Conservation (phyloP, 352 stramenopile genomes). For the Phytophthora sojae region DNA sequence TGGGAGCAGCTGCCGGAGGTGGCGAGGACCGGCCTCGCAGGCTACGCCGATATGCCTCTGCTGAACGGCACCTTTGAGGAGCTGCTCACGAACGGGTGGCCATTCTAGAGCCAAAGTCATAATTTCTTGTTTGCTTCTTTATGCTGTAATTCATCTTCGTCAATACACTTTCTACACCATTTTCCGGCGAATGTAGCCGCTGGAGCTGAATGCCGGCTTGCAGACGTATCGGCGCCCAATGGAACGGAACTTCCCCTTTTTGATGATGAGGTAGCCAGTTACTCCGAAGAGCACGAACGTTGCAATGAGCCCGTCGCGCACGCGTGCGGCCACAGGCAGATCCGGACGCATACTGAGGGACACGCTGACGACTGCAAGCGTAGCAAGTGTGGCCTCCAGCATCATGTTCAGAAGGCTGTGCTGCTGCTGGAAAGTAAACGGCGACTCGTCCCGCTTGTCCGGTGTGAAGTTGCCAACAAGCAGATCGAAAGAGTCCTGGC, state of each 20-base stretch:
- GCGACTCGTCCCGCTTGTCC: conserved; percentile 81
- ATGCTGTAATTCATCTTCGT: not conserved
- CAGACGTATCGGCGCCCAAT: conserved; percentile 84
- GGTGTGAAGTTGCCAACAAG: conserved; percentile 83
- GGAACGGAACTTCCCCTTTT: conserved; percentile 83
- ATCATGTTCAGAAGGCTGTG: conserved; percentile 74
- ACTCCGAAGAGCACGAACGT: conserved; percentile 54
- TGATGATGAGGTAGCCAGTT: conserved; percentile 77
- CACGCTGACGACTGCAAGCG: conserved; percentile 62
- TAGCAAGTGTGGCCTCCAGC: conserved; percentile 59
- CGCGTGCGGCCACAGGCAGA: conserved; percentile 59
- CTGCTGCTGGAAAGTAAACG: conserved; percentile 87
- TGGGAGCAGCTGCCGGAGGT: not conserved
- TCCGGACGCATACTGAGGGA: conserved; percentile 71
- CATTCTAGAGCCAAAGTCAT: conserved; percentile 1
- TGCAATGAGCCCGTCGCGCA: conserved; percentile 72
- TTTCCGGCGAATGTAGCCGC: conserved; percentile 86
- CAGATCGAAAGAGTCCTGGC: conserved; percentile 94
- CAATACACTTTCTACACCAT: conserved; percentile 27
- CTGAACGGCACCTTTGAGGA: not conserved
- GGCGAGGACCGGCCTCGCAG: not conserved
- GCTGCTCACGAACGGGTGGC: not conserved
- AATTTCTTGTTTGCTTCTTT: conserved; percentile 16
- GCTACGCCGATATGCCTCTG: not conserved
- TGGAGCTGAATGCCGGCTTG: conserved; percentile 88